phyloP scores from a whole-genome alignment of 2,329 filamentous ascomycete species.

The Apiospora koreana region DNA sequence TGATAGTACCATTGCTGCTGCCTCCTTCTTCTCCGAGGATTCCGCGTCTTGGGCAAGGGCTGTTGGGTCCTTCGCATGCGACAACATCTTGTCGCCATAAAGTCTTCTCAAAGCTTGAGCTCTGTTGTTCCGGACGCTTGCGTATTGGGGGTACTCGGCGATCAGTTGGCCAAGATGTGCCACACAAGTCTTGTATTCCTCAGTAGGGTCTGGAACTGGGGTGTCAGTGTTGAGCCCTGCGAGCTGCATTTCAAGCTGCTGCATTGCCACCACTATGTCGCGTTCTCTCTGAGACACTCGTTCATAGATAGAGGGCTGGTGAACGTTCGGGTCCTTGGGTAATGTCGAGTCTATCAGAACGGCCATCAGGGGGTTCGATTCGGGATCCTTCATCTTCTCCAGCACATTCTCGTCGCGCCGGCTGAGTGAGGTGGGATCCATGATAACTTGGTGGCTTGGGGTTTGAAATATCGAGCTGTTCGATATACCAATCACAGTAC shows the following conservation, averaged over 20 bases:
- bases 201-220: conserved; percentile 36
- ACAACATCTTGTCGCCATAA: conserved; percentile 61
- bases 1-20: conserved; percentile 43
- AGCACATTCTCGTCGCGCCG: conserved; percentile 62
- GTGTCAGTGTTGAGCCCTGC: conserved; percentile 41
- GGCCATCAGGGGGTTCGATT: conserved; percentile 57
- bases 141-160: conserved; percentile 61
- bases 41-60: conserved; percentile 43
- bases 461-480: neutral
- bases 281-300: conserved; percentile 52
- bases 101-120: conserved; percentile 66
- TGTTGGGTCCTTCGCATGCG: conserved; percentile 40
- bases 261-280: conserved; percentile 54
- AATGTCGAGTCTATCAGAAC: conserved; percentile 55
- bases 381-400: conserved; percentile 67
- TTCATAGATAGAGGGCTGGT: conserved; percentile 52
- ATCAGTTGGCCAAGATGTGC: conserved; percentile 57
- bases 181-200: conserved; percentile 50
- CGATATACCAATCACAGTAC: neutral
- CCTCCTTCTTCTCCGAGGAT: conserved; percentile 37
- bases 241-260: conserved; percentile 56
- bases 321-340: conserved; percentile 59
- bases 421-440: conserved; percentile 54
- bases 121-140: conserved; percentile 73
- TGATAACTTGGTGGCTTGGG: conserved; percentile 28